Evolutionary conservation across 2,329 filamentous ascomycete genomes (phyloP), one percentile per base, ranked within the genome.

Genomic region (Meredithiella fracta): DNA sequence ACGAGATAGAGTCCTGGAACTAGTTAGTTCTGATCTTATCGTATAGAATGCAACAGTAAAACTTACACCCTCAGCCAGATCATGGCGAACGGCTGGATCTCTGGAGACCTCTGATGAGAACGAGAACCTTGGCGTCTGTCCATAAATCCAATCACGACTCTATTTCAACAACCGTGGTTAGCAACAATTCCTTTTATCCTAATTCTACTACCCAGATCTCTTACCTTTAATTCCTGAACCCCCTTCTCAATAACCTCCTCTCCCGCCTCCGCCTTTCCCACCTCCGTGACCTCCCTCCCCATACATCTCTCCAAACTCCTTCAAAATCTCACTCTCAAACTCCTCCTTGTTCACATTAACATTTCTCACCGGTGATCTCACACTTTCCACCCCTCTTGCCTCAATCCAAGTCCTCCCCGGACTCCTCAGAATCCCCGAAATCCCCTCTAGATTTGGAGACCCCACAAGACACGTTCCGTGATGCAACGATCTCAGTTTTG

Each of bases 401-500:
- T 80, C 80, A 64, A 97, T 83, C 64, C 79, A 90, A 0, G 75
- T 74, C 62, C 82, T 83, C 0, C 85, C 86, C 0, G 89, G 87
- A n/a, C 87, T 89, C 22, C 79, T 76, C 60, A 98, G 68, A 63
- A 91, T 80, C 1, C 75, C 69, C 1, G 82, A 79, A 26, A 97
- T 85, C 42, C 73, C 69, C 29, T 71, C 67, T 44, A 97, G 71
- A 64, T 94, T 86, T 1, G 84, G 83, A 55, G 86, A 90, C 34
- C 76, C 73, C 1, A 97, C 73, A 47, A 98, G 73, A 63, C 89
- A 92, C 0, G 92, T 98, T 6, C 90, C 92, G 68, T 98, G 92
- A 68, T 98, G 92, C 58, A 98, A 73, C 6, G 89, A 84, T 47
- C 91, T 77, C 51, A 79, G 72, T 23, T 86, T 76, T 0, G 86